Evolutionary conservation across 2,329 filamentous ascomycete species (phyloP).

Genomic region (Metarhizium anisopliae): DNA sequence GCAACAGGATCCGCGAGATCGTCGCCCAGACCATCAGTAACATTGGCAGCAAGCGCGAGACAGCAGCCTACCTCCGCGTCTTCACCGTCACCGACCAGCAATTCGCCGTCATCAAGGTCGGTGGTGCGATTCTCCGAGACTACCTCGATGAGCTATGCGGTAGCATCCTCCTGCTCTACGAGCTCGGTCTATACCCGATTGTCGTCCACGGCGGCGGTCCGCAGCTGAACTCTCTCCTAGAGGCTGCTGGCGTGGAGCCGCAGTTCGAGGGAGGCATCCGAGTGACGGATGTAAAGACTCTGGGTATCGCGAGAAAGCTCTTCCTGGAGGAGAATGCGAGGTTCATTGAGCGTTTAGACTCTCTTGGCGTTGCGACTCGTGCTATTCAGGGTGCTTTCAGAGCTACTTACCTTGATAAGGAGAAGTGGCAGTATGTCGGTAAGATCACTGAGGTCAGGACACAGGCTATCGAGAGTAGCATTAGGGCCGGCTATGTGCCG

Average conservation of each 20-base stretch:
- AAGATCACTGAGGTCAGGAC: constrained; percentile 93
- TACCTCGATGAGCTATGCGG: constrained; percentile 86
- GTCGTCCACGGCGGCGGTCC: constrained; percentile 93
- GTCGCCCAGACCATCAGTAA: constrained; percentile 65
- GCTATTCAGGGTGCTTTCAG: constrained; percentile 88
- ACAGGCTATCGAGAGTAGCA: constrained; percentile 80
- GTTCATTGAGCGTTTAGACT: constrained; percentile 80
- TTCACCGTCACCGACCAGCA: constrained; percentile 96
- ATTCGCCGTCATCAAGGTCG: constrained; percentile 97
- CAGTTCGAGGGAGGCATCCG: constrained; percentile 95
- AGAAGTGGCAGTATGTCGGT: constrained; percentile 91
- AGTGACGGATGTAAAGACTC: constrained; percentile 90
- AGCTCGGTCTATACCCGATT: constrained; percentile 89
- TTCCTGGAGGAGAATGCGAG: constrained; percentile 95
- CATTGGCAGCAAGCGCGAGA: constrained; percentile 91
- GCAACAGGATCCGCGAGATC: constrained; percentile 25
- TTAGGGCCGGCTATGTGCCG: constrained; percentile 83
- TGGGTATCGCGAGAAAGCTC: constrained; percentile 81
- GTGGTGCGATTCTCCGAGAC: constrained; percentile 90
- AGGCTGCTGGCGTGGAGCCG: constrained; percentile 86
- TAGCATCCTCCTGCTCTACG: constrained; percentile 83
- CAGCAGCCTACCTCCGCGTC: constrained; percentile 90
- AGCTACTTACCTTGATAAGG: constrained; percentile 91
- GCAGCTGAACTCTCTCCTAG: constrained; percentile 84
- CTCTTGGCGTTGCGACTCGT: constrained; percentile 78